Percentiles rank a stretch among this genome's conserved stretches.
Conservation (phyloP, 2,329 filamentous ascomycete genomes). For the Colletotrichum lini region DNA sequence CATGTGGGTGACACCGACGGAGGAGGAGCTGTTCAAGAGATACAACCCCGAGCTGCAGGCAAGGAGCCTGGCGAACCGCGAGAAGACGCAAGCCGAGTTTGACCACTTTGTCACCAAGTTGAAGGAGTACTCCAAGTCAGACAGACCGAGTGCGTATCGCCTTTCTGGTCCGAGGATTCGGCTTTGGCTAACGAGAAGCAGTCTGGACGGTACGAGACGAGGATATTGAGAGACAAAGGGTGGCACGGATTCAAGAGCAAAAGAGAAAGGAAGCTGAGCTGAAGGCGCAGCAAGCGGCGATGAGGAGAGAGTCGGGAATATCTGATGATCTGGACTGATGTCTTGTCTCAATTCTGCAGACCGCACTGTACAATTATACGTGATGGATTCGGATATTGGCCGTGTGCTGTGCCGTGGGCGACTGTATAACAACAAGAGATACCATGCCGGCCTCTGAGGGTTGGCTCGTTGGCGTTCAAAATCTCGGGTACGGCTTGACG, state of each 20-base stretch:
- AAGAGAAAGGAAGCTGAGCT: constrained; percentile 58
- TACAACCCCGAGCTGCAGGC: constrained; percentile 97
- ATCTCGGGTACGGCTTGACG: neutral
- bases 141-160: constrained; percentile 84
- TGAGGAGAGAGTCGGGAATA: constrained; percentile 65
- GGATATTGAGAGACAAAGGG: constrained; percentile 59
- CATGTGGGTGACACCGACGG: constrained; percentile 83
- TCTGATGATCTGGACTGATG: constrained; percentile 39
- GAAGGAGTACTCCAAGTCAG: constrained; percentile 91
- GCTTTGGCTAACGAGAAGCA: constrained; percentile 44
- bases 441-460: constrained; percentile 34
- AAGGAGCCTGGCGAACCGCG: constrained; percentile 83
- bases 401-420: constrained; percentile 5
- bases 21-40: constrained; percentile 91
- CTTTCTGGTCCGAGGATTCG: constrained; percentile 1
- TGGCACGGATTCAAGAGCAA: constrained; percentile 53
- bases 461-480: constrained; percentile 30
- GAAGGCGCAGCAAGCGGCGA: constrained; percentile 61
- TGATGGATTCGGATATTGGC: constrained; percentile 10
- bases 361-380: constrained; percentile 32
- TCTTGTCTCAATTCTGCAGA: neutral
- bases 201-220: constrained; percentile 68
- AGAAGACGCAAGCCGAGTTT: constrained; percentile 86
- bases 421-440: constrained; percentile 34
- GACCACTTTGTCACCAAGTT: constrained; percentile 87